These are phyloP conservation scores for Metarhizium brunneum DNA, from an alignment of 2,329 filamentous ascomycete species.

Conservation along the genomic window DNA sequence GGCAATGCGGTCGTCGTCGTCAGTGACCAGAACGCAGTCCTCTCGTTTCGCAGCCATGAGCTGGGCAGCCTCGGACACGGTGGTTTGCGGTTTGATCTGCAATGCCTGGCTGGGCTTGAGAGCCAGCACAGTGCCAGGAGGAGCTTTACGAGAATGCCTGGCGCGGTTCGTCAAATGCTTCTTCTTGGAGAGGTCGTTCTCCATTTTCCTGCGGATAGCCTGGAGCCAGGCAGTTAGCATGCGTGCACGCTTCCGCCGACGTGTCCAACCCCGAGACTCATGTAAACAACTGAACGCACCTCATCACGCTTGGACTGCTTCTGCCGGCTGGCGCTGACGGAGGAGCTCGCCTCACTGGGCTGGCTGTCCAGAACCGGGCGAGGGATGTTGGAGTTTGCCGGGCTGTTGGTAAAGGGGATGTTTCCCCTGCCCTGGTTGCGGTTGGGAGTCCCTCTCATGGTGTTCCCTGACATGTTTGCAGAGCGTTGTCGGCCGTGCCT, in stretches of 20 bases:
- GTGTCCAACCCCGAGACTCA: not conserved
- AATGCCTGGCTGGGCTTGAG: constrained; percentile 91
- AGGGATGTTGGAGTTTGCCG: constrained; percentile 55
- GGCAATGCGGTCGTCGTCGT: constrained; percentile 94
- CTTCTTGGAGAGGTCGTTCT: constrained; percentile 97
- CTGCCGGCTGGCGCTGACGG: constrained; percentile 85
- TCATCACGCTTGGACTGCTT: constrained; percentile 98
- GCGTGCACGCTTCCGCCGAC: not conserved
- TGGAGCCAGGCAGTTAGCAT: constrained; percentile 27
- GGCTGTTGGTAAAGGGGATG: constrained; percentile 54
- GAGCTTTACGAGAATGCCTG: constrained; percentile 82
- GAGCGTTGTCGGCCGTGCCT: not conserved
- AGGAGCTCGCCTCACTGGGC: constrained; percentile 53
- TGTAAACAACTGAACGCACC: constrained; percentile 46
- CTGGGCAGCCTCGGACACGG: constrained; percentile 91
- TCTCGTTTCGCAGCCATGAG: constrained; percentile 98
- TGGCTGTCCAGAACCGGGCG: constrained; percentile 59
- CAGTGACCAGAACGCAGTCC: constrained; percentile 94
- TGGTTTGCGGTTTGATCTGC: constrained; percentile 93
- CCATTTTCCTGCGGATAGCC: constrained; percentile 95
- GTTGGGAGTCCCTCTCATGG: constrained; percentile 61
- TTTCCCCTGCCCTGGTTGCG: constrained; percentile 48
- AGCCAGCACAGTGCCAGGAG: constrained; percentile 90
- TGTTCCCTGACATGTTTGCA: constrained; percentile 46
- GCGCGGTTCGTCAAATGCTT: constrained; percentile 71